Percentiles rank a stretch among this genome's conserved stretches.
Evolutionary conservation across 345 rosid species (phyloP).

Genomic region (Rhodamnia rubescens): DNA sequence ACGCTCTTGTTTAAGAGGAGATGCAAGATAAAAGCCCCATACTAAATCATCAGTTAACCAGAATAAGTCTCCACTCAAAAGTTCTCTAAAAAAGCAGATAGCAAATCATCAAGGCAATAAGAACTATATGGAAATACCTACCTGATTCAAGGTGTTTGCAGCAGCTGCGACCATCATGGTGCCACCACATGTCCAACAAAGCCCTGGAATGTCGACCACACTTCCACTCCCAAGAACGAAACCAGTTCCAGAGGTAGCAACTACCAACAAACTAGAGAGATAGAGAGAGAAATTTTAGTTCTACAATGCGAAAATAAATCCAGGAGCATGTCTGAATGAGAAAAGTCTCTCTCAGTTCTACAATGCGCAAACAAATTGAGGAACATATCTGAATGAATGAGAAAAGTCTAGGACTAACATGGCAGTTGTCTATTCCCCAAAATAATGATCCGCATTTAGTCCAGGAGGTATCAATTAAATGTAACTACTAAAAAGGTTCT

Average conservation of each 20-base stretch:
- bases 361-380: too few relatives aligned
- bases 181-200: constrained; percentile 90
- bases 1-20: neutral
- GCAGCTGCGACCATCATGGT: constrained; percentile 98
- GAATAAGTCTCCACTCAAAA: neutral
- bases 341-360: too few relatives aligned
- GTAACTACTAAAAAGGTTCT: neutral
- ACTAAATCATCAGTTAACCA: neutral
- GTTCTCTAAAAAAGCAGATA: neutral
- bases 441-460: neutral
- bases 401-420: too few relatives aligned
- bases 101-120: neutral
- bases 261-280: constrained; percentile 68
- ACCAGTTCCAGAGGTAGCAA: constrained; percentile 97
- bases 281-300: neutral
- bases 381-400: neutral
- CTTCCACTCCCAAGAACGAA: constrained; percentile 69
- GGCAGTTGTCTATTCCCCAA: neutral
- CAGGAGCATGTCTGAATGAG: too few relatives aligned
- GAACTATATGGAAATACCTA: neutral
- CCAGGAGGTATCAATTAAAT: neutral
- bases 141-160: constrained; percentile 96
- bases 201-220: constrained; percentile 57
- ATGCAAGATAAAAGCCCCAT: neutral
- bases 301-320: neutral